Percentiles rank a stretch among this genome's conserved stretches.
These are phyloP conservation scores for Ambrosiella beaveri DNA, from an alignment of 2,329 filamentous ascomycete species.

Conservation along the genomic window DNA sequence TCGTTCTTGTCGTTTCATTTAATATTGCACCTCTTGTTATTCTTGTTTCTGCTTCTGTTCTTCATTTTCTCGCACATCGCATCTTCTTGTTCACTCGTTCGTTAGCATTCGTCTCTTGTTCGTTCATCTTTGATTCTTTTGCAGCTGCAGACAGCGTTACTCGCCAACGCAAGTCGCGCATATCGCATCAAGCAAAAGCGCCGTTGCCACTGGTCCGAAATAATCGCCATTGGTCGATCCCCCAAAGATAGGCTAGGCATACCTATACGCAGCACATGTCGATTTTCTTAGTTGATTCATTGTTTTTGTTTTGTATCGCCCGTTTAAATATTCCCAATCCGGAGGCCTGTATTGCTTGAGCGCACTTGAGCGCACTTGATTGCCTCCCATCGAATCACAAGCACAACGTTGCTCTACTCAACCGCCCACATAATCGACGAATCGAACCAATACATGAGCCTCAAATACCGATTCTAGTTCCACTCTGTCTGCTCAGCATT, in stretches of 20 bases:
- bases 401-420: too few relatives aligned
- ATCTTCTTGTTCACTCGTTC: neutral
- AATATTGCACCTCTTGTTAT: neutral
- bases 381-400: too few relatives aligned
- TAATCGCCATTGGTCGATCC: neutral
- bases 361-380: too few relatives aligned
- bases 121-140: neutral
- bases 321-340: too few relatives aligned
- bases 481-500: too few relatives aligned
- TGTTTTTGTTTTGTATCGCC: too few relatives aligned
- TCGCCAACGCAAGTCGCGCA: slow-evolving; percentile 8
- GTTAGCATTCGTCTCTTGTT: neutral
- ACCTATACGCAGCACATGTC: neutral
- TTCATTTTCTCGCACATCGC: neutral
- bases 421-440: too few relatives aligned
- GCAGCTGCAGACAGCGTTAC: neutral
- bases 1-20: neutral
- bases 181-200: neutral
- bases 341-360: too few relatives aligned
- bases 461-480: too few relatives aligned
- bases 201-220: neutral
- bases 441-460: too few relatives aligned
- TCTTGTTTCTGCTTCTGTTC: neutral
- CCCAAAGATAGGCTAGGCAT: neutral
- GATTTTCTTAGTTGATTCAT: too few relatives aligned